Base-by-base conservation (phyloP, 768 basidiomycete species). In the Pholiota molesta region DNA sequence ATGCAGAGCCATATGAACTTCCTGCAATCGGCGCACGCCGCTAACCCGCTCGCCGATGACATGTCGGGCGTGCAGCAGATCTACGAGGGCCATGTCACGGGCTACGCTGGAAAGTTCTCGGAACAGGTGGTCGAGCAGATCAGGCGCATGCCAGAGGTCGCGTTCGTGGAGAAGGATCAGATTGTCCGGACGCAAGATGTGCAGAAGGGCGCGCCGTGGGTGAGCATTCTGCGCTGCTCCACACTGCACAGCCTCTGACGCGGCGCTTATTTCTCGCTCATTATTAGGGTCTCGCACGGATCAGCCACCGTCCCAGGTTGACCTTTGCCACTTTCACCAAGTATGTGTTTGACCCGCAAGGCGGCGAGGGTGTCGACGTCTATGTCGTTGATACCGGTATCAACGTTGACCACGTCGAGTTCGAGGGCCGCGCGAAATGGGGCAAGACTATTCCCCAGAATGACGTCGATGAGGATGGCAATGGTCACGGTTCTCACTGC, bases 401-500 rank as follows among this genome's bases (percentile, higher is more conserved):
- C 84, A 91, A 96, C 79, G 73, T 91, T 63, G 60, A 83, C 10
- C 97, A 99, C 74, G 78, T 79, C 21, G 92, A 98, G 69, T 96
- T 99, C 68, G 87, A 91, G 69, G 94, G 92, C 23, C 93, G 95
- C 61, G 95, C 95, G 1, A 76, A 69, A 13, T 99, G 97, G 97
- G 97, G 97, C 51, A 91, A 88, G 81, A 99, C 97, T 19, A 83
- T 99, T 64, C 95, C 97, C 8, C 54, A 70, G 69, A 86, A 90
- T 68, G 95, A 97, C 66, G 83, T 82, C 4, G 97, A 99, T 68
- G 84, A 86, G 65, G 97, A 99, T 69, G 92, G 87, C 60, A 98
- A 99, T 74, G 97, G 97, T 64, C 97, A 99, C 71, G 97, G 97
- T 42, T 86, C 92, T 33, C 95, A 96, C 74, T 96, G 94, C 67